Evolutionary conservation across 192 early-diverging fungal genomes (phyloP).

Genomic region (Thamnidium elegans): DNA sequence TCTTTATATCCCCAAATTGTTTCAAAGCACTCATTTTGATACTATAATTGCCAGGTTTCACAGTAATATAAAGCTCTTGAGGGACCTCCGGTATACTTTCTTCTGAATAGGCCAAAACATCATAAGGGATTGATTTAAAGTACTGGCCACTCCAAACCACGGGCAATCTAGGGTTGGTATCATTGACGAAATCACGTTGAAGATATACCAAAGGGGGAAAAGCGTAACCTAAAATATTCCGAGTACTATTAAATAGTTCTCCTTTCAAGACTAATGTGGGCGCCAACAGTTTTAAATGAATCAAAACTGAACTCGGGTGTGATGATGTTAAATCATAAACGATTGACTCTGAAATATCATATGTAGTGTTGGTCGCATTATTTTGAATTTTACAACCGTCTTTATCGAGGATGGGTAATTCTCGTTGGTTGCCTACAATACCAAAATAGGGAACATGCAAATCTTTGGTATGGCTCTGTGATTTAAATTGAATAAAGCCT

Average conservation of each 20-base stretch:
- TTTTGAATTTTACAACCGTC: background rate
- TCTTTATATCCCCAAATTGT: conserved; percentile 28
- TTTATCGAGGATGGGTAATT: conserved; percentile 45
- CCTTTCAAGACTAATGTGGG: conserved; percentile 17
- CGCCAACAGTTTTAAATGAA: conserved; percentile 17
- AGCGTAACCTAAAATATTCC: background rate
- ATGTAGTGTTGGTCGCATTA: background rate
- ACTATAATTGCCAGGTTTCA: conserved; percentile 20
- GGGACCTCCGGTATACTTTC: background rate
- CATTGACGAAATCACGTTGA: conserved; percentile 16
- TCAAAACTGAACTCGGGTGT: background rate
- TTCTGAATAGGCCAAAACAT: background rate
- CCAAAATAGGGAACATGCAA: conserved; percentile 48
- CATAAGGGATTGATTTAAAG: background rate
- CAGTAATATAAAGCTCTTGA: background rate
- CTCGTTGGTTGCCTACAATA: conserved; percentile 38
- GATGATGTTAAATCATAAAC: background rate
- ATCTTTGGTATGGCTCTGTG: conserved; percentile 12
- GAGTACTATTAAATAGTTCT: conserved; percentile 17
- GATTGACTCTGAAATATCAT: too few relatives aligned
- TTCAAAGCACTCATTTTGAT: conserved; percentile 31
- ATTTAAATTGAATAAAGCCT: conserved; percentile 42
- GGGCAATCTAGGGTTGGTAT: background rate
- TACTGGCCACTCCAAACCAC: conserved; percentile 13
- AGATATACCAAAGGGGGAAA: conserved; percentile 9